A percentile compares a stretch with the other conserved stretches of the same genome.
These are phyloP conservation scores for Sideroxylon spinosum DNA, from an alignment of 179 eudicot genomes.

Conservation along the genomic window DNA sequence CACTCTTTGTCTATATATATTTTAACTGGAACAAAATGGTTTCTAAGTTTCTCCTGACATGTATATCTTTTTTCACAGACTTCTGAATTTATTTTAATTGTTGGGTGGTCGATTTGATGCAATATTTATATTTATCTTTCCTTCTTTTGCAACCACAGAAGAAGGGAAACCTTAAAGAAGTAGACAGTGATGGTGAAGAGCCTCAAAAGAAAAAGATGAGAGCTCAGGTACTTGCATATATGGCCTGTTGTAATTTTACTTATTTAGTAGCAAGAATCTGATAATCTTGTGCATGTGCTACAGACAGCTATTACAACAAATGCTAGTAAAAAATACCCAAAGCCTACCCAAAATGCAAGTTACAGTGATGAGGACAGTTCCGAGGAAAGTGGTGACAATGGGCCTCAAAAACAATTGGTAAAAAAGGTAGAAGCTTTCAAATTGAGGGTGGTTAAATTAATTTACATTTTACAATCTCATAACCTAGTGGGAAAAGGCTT, in stretches of 20 bases:
- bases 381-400: slow-evolving; percentile 30
- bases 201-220: slow-evolving; percentile 31
- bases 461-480: background rate
- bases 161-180: slow-evolving; percentile 12
- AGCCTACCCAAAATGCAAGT: slow-evolving; percentile 17
- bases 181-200: slow-evolving; percentile 23
- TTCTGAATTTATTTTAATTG: too few relatives aligned
- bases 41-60: too few relatives aligned
- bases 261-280: background rate
- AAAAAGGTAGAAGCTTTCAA: slow-evolving; percentile 21
- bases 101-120: too few relatives aligned
- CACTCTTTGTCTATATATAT: too few relatives aligned
- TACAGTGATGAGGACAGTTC: slow-evolving; percentile 31
- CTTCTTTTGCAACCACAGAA: background rate
- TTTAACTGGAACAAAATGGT: too few relatives aligned
- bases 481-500: too few relatives aligned
- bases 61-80: too few relatives aligned
- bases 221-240: slow-evolving; percentile 9
- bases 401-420: slow-evolving; percentile 17
- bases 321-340: slow-evolving; percentile 9
- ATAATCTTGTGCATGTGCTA: background rate
- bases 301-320: slow-evolving; percentile 8
- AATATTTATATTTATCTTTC: too few relatives aligned
- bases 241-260: background rate
- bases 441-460: background rate